These are phyloP conservation scores for Populus tremula DNA, from an alignment of 345 rosid species.

Conservation along the genomic window DNA sequence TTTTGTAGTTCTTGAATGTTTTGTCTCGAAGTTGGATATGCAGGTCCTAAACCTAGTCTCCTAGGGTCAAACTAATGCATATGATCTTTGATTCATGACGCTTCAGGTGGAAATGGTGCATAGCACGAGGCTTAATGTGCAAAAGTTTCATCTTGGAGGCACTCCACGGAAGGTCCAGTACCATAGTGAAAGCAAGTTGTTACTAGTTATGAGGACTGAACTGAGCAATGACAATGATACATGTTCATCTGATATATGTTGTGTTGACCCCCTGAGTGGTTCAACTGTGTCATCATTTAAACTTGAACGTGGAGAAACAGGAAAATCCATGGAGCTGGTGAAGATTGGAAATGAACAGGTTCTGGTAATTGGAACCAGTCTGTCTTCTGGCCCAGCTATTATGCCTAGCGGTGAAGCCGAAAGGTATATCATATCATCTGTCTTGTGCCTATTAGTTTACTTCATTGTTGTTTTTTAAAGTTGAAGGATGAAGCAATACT, in stretches of 20 bases:
- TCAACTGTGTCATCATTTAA: constrained; percentile 63
- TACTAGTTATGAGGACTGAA: constrained; percentile 93
- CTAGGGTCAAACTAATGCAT: neutral
- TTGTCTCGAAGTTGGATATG: neutral
- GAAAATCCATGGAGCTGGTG: constrained; percentile 89
- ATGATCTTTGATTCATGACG: neutral
- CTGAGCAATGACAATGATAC: constrained; percentile 36
- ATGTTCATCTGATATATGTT: constrained; percentile 79
- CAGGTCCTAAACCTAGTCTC: neutral
- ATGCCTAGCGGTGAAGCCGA: constrained; percentile 99
- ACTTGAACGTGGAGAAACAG: constrained; percentile 78
- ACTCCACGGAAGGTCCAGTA: constrained; percentile 88
- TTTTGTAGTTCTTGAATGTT: constrained; percentile 1
- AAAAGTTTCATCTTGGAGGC: constrained; percentile 92
- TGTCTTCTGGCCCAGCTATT: constrained; percentile 85
- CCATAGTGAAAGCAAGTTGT: constrained; percentile 80
- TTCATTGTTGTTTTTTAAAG: neutral
- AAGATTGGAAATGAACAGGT: constrained; percentile 80
- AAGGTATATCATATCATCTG: constrained; percentile 46
- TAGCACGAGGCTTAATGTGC: constrained; percentile 81
- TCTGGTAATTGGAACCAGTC: constrained; percentile 84
- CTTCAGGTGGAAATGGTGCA: constrained; percentile 94
- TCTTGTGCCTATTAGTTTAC: constrained; percentile 1
- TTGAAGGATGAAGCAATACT: neutral
- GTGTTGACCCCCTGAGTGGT: constrained; percentile 84